A percentile compares a stretch with the other conserved stretches of the same genome.
Conservation (phyloP, 176 grass and related monocot species). For the barley (Hordeum vulgare) region MorexV3_pseudomolecules_assembly NC_058523.1:66116535-66117034, state of each 20-base stretch:
- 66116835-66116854: too few species aligned
- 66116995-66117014: constrained; percentile 79
- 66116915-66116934: constrained; percentile 84
- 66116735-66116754: not conserved
- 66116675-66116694: not conserved
- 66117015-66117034: constrained; percentile 63
- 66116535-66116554: constrained; percentile 62
- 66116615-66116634: too few species aligned
- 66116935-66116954: constrained; percentile 56
- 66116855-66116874: too few species aligned
- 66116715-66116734: not conserved
- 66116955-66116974: constrained; percentile 95
- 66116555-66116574: constrained; percentile 49
- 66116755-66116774: not conserved
- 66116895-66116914: constrained; percentile 58
- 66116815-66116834: too few species aligned
- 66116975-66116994: constrained; percentile 86
- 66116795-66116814: too few species aligned
- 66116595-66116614: too few species aligned
- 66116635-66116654: too few species aligned
- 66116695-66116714: not conserved
- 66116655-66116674: not conserved
- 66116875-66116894: constrained; percentile 64
- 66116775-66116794: too few species aligned
- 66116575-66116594: too few species aligned